Percentiles rank a stretch among this genome's conserved stretches.
Evolutionary conservation across 106 monocot species (phyloP).

Genomic region (Dendrobium huoshanense): DNA sequence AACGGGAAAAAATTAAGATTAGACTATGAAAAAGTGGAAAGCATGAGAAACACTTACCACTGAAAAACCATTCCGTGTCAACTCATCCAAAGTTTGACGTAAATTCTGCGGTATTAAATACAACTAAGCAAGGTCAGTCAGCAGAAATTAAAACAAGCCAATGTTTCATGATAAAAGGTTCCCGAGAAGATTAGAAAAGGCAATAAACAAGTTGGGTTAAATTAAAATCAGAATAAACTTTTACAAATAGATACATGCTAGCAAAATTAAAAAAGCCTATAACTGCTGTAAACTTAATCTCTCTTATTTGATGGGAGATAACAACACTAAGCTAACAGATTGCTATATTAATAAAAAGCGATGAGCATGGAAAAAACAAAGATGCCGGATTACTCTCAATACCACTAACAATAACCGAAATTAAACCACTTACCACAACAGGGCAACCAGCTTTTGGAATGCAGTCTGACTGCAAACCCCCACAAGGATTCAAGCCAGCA

Average conservation of each 20-base stretch:
- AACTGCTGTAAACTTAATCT: background rate
- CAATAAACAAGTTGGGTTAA: background rate
- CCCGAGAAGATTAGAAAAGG: no score
- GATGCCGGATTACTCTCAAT: background rate
- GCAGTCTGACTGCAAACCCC: conserved; percentile 85
- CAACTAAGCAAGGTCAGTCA: background rate
- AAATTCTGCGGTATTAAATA: conserved; percentile 62
- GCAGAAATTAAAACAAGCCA: background rate
- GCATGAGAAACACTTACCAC: conserved; percentile 59
- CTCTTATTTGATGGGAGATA: background rate
- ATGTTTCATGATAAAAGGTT: background rate
- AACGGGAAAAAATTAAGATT: background rate
- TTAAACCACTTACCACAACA: conserved; percentile 49
- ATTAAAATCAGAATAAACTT: no score
- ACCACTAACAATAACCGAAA: background rate
- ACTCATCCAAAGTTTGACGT: conserved; percentile 93
- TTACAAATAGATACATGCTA: background rate
- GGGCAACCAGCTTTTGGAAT: conserved; percentile 99
- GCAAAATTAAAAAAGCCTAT: background rate
- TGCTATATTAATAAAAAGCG: background rate
- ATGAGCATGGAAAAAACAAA: background rate
- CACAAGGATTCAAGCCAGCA: conserved; percentile 98
- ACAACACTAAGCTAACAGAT: background rate
- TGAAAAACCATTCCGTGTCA: conserved; percentile 87
- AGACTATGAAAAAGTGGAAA: conserved; percentile 6